Base-by-base conservation (phyloP, 352 stramenopile genomes). In the Globisporangium cederbergense region DNA sequence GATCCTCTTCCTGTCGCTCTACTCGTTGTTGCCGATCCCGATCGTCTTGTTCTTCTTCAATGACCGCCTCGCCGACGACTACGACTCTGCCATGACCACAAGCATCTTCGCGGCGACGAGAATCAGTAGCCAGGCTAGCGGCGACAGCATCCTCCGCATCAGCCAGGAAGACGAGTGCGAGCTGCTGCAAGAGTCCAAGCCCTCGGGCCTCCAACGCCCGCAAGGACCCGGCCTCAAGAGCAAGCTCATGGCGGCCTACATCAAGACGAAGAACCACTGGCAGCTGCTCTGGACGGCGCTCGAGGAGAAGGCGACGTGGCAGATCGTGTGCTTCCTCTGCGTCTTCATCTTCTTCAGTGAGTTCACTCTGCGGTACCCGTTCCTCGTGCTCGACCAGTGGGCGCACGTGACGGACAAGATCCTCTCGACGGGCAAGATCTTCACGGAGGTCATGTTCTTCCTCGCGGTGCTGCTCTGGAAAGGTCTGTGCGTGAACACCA, bases 321-420 rank as follows among this genome's bases (percentile, higher is more conserved):
- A 76, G 8, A 65, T 84, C 22, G 67, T 73, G 16, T 62, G 65
- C 7, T 84, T 80, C 58, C 66, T 82, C 16, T 72, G 78, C 38
- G 65, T 76, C 14, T 82, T 79, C 56, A 69, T 84, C 46, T 75
- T 84, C 60, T 76, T 84, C 51, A 75, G 64, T 25, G 76, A 84
- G 52, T 84, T 84, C 52, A 78, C 76, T 7, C 53, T 84, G 8
- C 73, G 65, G 38, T 84, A 84, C 49, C 69, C 76, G 34, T 74
- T 70, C 9, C 66, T 64, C 5, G 59, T 76, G 34, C 64, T 84
- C 18, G 69, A 79, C 30, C 57, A 77, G 51, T 84, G 76, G 76
- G 73, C 62, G 57, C 69, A 70, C n/a, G 77, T 81, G 60, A 78
- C 70, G 14, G 40, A 61, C 32, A 73, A 73, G 52, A 68, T 68